Evolutionary conservation across 257 asterid species (phyloP), one percentile per base, ranked within the genome.

Genomic region (Leonotis leonurus): DNA sequence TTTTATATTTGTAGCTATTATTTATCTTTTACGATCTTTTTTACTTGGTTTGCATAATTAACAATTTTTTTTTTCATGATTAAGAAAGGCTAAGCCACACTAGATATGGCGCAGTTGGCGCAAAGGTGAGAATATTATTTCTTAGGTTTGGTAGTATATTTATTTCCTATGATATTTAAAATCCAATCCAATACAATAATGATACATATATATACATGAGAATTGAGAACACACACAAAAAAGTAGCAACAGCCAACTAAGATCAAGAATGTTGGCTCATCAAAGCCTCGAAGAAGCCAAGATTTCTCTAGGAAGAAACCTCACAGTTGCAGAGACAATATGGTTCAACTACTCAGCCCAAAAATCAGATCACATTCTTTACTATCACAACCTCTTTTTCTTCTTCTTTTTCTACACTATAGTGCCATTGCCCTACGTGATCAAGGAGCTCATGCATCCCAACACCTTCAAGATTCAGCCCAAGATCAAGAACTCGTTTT

Each of bases 401-500:
- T 67, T 85, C 71, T 70, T 79, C 55, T 13, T 87, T 9, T 83
- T 85, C 71, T 87, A 87, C 78, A 75, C 81, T 2, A 3, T 85
- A 56, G 44, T 72, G 33, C 96, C 94, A 0, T 62, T 87, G 26
- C 94, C 90, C 1, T 82, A 65, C 70, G 70, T 85, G 21, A 9
- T 79, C 24, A 17, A 75, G 4, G 89, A 88, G 72, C 77, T 83
- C 26, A 0, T 77, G 30, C 64, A 75, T 56, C 79, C 87, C 11
- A 59, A 64, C 21, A 81, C 73, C 12, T 85, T 61, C 84, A 88
- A 88, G 81, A 71, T 85, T 76, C 96, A 88, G 75, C 89, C 90
- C 21, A 83, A 73, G 22, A 25, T 67, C 40, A 76, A 65, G 6
- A 78, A 79, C 45, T 75, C 96, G 3, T 67, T 77, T 9, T 25